These are phyloP conservation scores for Smallanthus sonchifolius DNA, from an alignment of 129 eudicot species.

Conservation along the genomic window DNA sequence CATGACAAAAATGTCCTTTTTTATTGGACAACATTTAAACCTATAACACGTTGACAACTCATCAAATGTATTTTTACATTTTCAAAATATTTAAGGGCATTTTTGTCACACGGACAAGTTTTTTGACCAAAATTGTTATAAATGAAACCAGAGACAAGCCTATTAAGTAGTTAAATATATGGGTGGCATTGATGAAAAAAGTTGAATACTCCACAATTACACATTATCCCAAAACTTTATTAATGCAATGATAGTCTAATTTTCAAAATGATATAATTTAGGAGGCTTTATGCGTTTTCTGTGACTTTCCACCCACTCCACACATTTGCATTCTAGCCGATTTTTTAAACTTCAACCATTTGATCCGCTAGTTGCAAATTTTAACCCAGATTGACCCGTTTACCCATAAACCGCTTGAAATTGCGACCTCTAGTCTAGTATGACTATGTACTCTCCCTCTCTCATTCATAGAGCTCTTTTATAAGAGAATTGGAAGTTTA, in stretches of 20 bases:
- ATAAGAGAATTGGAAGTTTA: constrained; percentile 14
- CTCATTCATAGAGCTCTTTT: not conserved
- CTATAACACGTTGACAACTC: not conserved
- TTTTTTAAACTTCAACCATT: not conserved
- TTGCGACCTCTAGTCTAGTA: not conserved
- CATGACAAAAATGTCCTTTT: not conserved
- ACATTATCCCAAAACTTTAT: not conserved
- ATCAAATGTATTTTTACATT: not conserved
- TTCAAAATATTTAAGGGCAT: not conserved
- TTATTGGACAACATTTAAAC: not conserved
- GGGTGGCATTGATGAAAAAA: not conserved
- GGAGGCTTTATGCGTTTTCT: not conserved
- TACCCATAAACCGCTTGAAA: not conserved
- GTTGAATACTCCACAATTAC: not conserved
- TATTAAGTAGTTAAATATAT: too few relatives aligned
- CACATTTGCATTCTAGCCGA: not conserved
- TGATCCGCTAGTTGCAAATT: not conserved
- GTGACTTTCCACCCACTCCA: not conserved
- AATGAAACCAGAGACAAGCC: too few relatives aligned
- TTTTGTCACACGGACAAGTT: not conserved
- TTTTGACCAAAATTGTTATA: not conserved
- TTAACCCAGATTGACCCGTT: not conserved
- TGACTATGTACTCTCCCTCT: not conserved
- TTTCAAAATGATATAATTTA: not conserved
- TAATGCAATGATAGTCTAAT: not conserved